Percentiles rank a stretch among this genome's conserved stretches.
Evolutionary conservation across 352 stramenopile species (phyloP).

Genomic region (Globisporangium solare): DNA sequence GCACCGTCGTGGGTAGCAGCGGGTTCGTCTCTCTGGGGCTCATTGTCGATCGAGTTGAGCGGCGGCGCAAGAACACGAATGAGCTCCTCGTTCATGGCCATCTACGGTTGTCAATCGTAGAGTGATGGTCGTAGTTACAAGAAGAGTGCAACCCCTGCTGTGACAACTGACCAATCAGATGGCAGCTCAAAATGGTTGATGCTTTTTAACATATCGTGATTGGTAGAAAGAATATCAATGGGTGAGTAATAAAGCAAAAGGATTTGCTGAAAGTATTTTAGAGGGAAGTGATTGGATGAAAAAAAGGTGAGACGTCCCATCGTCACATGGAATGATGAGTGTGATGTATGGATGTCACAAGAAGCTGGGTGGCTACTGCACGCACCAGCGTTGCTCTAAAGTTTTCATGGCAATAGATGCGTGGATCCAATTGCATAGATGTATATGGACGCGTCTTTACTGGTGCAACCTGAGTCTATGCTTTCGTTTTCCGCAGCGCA

Average conservation of each 20-base stretch:
- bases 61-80: conserved; percentile 1
- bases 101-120: not conserved
- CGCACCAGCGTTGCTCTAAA: no score
- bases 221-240: not conserved
- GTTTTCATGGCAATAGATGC: no score
- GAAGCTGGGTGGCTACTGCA: no score
- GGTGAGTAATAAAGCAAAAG: not conserved
- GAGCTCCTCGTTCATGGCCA: not conserved
- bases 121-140: not conserved
- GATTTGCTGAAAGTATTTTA: conserved; percentile 3
- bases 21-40: conserved; percentile 10
- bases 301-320: no score
- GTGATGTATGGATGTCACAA: no score
- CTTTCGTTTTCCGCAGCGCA: conserved; percentile 38
- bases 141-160: no score
- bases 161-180: not conserved
- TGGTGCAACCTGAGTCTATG: no score
- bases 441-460: no score
- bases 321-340: no score
- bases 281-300: not conserved
- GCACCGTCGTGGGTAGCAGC: conserved; percentile 5
- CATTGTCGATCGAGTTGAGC: not conserved
- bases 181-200: not conserved
- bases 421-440: no score
- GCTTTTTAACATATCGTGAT: not conserved